These are phyloP conservation scores for Agaricus bisporus DNA, from an alignment of 768 basidiomycete genomes.

Conservation along the genomic window DNA sequence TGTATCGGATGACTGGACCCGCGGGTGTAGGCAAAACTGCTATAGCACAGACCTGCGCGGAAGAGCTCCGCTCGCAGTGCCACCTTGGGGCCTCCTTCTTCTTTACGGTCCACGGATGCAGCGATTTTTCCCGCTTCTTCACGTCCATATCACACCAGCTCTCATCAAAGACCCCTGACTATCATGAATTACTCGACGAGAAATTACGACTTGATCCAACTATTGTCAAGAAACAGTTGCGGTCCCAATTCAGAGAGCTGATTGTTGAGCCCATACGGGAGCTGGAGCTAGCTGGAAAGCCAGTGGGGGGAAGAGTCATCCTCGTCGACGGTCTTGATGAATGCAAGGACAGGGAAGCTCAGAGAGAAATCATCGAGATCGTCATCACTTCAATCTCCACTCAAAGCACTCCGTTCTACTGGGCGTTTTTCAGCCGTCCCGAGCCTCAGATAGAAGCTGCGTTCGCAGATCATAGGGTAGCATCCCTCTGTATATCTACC, in stretches of 20 bases:
- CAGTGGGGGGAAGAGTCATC: not conserved
- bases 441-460: not conserved
- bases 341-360: too few relatives aligned
- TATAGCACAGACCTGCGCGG: not conserved
- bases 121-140: not conserved
- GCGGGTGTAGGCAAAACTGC: slow-evolving; percentile 2
- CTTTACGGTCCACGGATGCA: slow-evolving; percentile 1
- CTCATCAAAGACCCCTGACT: not conserved
- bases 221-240: not conserved
- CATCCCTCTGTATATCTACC: not conserved
- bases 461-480: not conserved
- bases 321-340: slow-evolving; percentile 2
- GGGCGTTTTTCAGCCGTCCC: not conserved
- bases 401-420: not conserved
- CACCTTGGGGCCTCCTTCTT: slow-evolving; percentile 9
- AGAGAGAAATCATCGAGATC: too few relatives aligned
- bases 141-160: slow-evolving; percentile 7
- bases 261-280: not conserved
- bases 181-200: not conserved
- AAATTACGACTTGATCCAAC: not conserved
- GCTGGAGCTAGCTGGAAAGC: not conserved
- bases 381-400: not conserved
- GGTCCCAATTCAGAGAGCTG: not conserved
- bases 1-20: too few relatives aligned
- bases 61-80: not conserved